Evolutionary conservation across 192 early-diverging fungal species (phyloP), one percentile per base, ranked within the genome.

Genomic region (Rhizoclosmatium globosum): DNA sequence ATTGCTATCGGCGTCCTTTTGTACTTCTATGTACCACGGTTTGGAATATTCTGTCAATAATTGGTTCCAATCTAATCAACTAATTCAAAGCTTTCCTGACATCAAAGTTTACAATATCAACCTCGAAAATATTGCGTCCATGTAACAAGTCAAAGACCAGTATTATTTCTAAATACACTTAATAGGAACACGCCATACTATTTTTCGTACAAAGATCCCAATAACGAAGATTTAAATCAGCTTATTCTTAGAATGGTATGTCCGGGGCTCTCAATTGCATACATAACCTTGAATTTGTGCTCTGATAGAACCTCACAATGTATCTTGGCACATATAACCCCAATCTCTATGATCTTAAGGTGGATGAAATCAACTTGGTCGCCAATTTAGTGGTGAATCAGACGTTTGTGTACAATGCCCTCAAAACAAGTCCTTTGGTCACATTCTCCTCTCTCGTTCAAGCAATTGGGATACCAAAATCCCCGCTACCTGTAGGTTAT

Each of bases 321-420:
- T 31, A 45, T 39, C 17, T 80, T 45, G 62, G 65, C 17, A 74
- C 71, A 39, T 68, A 53, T 23, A 80, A 80, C 56, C 71, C 71
- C 4, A 80, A 80, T 72, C 79, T 64, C 42, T 80, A 80, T 47
- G 65, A 68, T 53, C 42, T 80, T 7, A 68, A 67, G 42, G 57
- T 80, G 2, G 61, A 48, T 4, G 50, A 45, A 21, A 75, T 80
- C 31, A 38, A 64, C 58, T 47, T 80, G 38, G 42, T 59, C 15
- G 75, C 78, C 13, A 7, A 53, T 2, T 9, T 79, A 4, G 48
- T 31, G 17, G 78, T 72, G 19, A 79, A 79, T 59, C 44, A 42
- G 9, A 65, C 70, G 19, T 58, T 44, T 56, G 42, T 79, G 58
- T 38, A 41, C 1, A 38, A 66, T 23, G 21, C 74, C 50, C 74